These are phyloP conservation scores for Exutisphaerella laricina DNA, from an alignment of 2,329 filamentous ascomycete genomes.

Conservation along the genomic window DNA sequence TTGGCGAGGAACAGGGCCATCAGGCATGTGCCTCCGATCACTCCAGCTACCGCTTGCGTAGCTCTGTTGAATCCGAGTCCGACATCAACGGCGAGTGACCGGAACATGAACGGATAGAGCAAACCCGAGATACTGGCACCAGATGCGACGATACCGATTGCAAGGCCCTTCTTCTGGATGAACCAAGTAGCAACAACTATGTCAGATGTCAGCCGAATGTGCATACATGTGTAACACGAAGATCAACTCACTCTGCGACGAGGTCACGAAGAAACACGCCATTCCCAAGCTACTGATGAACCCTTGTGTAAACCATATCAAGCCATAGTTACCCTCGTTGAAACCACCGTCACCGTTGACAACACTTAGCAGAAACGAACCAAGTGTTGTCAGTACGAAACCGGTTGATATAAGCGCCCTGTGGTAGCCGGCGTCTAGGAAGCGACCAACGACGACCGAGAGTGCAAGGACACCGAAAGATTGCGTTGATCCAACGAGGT, in stretches of 20 bases:
- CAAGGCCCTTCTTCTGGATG: conserved; percentile 42
- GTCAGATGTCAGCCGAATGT: neutral
- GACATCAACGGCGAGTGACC: conserved; percentile 37
- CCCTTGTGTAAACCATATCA: conserved; percentile 46
- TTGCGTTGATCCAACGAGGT: conserved; percentile 46
- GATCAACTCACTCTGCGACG: conserved; percentile 42
- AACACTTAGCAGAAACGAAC: conserved; percentile 42
- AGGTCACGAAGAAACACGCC: conserved; percentile 49
- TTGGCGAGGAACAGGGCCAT: conserved; percentile 40
- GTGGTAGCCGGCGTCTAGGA: conserved; percentile 45
- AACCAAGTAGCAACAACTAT: conserved; percentile 49
- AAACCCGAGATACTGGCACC: conserved; percentile 42
- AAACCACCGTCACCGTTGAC: conserved; percentile 36
- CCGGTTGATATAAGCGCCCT: conserved; percentile 39
- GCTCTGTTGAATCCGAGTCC: conserved; percentile 48
- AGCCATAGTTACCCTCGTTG: conserved; percentile 36
- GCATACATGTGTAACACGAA: neutral
- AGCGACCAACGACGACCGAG: conserved; percentile 43
- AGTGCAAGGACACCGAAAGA: conserved; percentile 43
- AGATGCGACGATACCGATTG: conserved; percentile 47
- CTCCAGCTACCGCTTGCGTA: conserved; percentile 37
- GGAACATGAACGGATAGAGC: conserved; percentile 45
- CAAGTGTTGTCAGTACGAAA: conserved; percentile 38
- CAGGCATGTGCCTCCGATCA: conserved; percentile 39
- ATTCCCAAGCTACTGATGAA: conserved; percentile 45